Conservation (phyloP, 441 rosid genomes). For the Adansonia gregorii region DNA sequence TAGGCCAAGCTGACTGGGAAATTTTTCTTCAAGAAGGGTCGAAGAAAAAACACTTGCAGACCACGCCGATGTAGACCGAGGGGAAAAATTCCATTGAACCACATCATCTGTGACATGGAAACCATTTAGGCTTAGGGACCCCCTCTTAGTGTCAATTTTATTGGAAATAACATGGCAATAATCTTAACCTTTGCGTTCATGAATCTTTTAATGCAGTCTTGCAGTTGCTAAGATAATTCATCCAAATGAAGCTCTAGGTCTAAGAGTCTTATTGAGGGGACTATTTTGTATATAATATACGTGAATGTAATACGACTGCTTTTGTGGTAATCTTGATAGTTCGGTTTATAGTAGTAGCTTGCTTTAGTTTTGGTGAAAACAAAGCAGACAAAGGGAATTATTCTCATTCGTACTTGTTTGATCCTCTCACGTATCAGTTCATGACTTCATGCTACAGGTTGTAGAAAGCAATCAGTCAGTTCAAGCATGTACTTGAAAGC, state of each 20-base stretch:
- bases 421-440: neutral
- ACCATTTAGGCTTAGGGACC: slow-evolving; percentile 30
- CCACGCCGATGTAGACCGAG: slow-evolving; percentile 30
- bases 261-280: neutral
- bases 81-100: slow-evolving; percentile 20
- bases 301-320: neutral
- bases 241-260: neutral
- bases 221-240: neutral
- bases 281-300: neutral
- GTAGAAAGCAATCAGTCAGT: neutral
- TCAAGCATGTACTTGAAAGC: slow-evolving; percentile 3
- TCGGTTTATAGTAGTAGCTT: neutral
- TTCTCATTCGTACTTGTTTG: neutral
- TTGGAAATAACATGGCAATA: neutral
- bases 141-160: neutral
- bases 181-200: neutral
- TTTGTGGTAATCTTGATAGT: neutral
- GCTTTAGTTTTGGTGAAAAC: neutral
- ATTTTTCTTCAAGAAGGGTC: slow-evolving; percentile 11
- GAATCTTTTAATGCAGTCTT: neutral
- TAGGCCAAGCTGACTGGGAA: neutral
- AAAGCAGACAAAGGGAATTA: neutral
- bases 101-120: slow-evolving; percentile 43
- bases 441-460: neutral
- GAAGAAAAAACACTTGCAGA: slow-evolving; percentile 13